Percentiles rank a stretch among this genome's conserved stretches.
Evolutionary conservation across 2,329 filamentous ascomycete genomes (phyloP).

Genomic region (Ophiostoma piceae): DNA sequence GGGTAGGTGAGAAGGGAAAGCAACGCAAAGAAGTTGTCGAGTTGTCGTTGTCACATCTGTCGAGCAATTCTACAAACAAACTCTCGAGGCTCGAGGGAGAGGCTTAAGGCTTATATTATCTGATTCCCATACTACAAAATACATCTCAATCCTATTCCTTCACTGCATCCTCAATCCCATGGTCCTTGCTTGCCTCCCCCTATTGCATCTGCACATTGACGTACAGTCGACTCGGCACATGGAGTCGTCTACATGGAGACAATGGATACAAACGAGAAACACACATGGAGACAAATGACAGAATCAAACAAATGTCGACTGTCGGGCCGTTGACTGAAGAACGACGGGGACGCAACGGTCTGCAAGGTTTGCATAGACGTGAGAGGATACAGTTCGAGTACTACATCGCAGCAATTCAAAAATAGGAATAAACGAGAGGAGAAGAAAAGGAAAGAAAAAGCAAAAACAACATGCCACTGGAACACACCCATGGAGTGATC

Average conservation of each 20-base stretch:
- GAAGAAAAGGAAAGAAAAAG: not conserved
- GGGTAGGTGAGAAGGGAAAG: not conserved
- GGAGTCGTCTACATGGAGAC: not conserved
- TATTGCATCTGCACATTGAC: not conserved
- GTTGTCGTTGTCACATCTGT: constrained; percentile 2
- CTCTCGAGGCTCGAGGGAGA: not conserved
- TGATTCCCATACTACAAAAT: not conserved
- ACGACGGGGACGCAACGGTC: too few relatives aligned
- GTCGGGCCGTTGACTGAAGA: too few relatives aligned
- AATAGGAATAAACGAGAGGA: not conserved
- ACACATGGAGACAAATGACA: too few relatives aligned
- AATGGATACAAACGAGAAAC: too few relatives aligned
- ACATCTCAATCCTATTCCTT: too few relatives aligned
- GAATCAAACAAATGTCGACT: too few relatives aligned
- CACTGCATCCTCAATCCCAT: not conserved
- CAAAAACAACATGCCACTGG: not conserved
- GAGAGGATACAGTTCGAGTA: too few relatives aligned
- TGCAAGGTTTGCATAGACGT: not conserved
- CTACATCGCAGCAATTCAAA: not conserved
- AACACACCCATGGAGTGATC: constrained; percentile 10
- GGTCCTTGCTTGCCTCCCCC: not conserved
- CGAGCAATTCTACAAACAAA: not conserved
- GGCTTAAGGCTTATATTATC: constrained; percentile 7
- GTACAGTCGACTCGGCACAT: not conserved
- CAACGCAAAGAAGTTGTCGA: not conserved